phyloP scores from a whole-genome alignment of 305 asterid species.

The Fraxinus sp. region DNA sequence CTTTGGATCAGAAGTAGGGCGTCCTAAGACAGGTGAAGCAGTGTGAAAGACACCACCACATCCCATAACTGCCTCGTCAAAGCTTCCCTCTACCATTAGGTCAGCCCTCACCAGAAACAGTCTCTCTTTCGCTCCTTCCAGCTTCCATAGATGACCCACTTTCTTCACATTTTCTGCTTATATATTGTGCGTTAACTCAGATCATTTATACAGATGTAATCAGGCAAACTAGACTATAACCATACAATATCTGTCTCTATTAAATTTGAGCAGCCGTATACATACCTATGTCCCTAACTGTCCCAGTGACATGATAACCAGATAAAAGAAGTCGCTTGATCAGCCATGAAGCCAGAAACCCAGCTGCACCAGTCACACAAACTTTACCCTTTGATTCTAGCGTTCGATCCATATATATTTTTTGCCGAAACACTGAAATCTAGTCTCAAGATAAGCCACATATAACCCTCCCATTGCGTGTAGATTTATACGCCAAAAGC shows the following conservation, averaged over 20 bases:
- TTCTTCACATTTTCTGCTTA: conserved; percentile 57
- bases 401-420: conserved; percentile 20
- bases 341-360: conserved; percentile 86
- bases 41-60: conserved; percentile 64
- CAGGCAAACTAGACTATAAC: neutral
- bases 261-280: neutral
- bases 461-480: neutral
- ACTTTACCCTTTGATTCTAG: conserved; percentile 49
- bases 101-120: conserved; percentile 47
- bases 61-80: conserved; percentile 47
- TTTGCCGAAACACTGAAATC: neutral
- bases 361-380: conserved; percentile 91
- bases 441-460: neutral
- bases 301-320: conserved; percentile 73
- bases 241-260: neutral
- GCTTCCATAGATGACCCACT: conserved; percentile 70
- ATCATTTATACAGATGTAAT: neutral
- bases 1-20: conserved; percentile 51
- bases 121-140: conserved; percentile 58
- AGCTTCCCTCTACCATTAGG: conserved; percentile 58
- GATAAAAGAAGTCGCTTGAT: conserved; percentile 72
- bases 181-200: neutral
- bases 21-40: conserved; percentile 60
- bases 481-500: conserved; percentile 7
- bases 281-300: conserved; percentile 84